These are phyloP conservation scores for Coemansia sp. DNA, from an alignment of 192 early-diverging fungal species.

Conservation along the genomic window DNA sequence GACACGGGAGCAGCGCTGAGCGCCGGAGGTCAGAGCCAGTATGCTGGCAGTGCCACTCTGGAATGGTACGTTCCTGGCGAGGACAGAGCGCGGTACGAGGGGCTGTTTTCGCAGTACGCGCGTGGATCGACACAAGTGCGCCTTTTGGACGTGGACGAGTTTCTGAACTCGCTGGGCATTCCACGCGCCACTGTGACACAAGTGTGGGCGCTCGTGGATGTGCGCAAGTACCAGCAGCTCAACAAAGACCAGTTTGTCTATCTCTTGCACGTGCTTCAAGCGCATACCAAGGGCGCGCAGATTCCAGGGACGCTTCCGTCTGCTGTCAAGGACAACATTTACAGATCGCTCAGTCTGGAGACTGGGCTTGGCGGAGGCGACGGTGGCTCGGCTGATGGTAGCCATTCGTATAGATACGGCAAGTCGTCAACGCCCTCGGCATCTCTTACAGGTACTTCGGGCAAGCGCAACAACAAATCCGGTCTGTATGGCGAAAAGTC, in stretches of 20 bases:
- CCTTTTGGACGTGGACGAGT: slow-evolving; percentile 48
- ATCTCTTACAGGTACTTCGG: not conserved
- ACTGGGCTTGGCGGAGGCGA: slow-evolving; percentile 9
- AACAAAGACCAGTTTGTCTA: slow-evolving; percentile 56
- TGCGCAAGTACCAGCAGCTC: slow-evolving; percentile 54
- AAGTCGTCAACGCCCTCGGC: slow-evolving; percentile 7
- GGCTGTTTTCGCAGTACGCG: slow-evolving; percentile 35
- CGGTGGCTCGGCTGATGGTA: not conserved
- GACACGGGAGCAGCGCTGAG: slow-evolving; percentile 10
- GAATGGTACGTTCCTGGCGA: slow-evolving; percentile 49
- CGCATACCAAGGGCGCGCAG: slow-evolving; percentile 21
- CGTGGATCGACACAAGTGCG: slow-evolving; percentile 38
- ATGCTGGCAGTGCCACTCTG: slow-evolving; percentile 22
- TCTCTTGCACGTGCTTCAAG: slow-evolving; percentile 44
- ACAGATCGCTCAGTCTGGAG: slow-evolving; percentile 46
- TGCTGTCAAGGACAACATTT: slow-evolving; percentile 46
- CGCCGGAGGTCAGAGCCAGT: slow-evolving; percentile 17
- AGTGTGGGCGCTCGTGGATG: slow-evolving; percentile 53
- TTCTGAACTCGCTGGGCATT: slow-evolving; percentile 35
- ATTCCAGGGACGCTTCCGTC: slow-evolving; percentile 43
- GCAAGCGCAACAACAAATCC: slow-evolving; percentile 7
- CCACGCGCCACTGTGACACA: slow-evolving; percentile 34
- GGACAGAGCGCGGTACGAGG: slow-evolving; percentile 40
- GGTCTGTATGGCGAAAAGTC: slow-evolving; percentile 55
- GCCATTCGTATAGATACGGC: slow-evolving; percentile 27